phyloP scores from a whole-genome alignment of 306 rosid genomes.

The Hylodesmum podocarpum region DNA sequence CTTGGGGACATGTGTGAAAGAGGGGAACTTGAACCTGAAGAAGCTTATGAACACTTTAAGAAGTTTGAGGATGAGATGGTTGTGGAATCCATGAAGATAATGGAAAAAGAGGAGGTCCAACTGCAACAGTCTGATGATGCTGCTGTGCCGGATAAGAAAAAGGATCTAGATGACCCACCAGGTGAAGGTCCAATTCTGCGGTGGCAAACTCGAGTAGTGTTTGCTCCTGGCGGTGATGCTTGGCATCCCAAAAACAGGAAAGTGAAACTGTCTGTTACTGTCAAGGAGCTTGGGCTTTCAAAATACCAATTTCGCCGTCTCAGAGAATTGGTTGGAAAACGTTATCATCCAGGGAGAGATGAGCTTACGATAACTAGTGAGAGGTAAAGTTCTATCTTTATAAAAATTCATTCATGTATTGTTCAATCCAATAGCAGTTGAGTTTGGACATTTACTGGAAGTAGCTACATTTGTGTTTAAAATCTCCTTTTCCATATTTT shows the following conservation, averaged over 20 bases:
- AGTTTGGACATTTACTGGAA: neutral
- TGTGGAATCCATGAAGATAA: slow-evolving; percentile 42
- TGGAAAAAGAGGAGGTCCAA: slow-evolving; percentile 62
- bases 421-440: neutral
- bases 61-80: slow-evolving; percentile 84
- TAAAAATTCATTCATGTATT: slow-evolving; percentile 2
- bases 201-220: slow-evolving; percentile 83
- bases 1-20: slow-evolving; percentile 94
- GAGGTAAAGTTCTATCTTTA: slow-evolving; percentile 48
- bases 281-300: slow-evolving; percentile 92
- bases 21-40: slow-evolving; percentile 93
- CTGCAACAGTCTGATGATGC: slow-evolving; percentile 48
- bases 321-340: slow-evolving; percentile 85
- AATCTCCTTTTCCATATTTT: slow-evolving; percentile 26
- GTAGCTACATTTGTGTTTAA: slow-evolving; percentile 6
- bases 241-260: slow-evolving; percentile 97
- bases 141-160: slow-evolving; percentile 56
- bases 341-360: slow-evolving; percentile 93
- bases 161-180: slow-evolving; percentile 70
- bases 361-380: slow-evolving; percentile 91
- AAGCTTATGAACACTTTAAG: slow-evolving; percentile 74
- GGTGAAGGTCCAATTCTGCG: slow-evolving; percentile 97
- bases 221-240: slow-evolving; percentile 96
- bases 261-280: slow-evolving; percentile 87
- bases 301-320: slow-evolving; percentile 79